Conservation (phyloP, 2,329 filamentous ascomycete genomes). For the Phoma sp. region DNA sequence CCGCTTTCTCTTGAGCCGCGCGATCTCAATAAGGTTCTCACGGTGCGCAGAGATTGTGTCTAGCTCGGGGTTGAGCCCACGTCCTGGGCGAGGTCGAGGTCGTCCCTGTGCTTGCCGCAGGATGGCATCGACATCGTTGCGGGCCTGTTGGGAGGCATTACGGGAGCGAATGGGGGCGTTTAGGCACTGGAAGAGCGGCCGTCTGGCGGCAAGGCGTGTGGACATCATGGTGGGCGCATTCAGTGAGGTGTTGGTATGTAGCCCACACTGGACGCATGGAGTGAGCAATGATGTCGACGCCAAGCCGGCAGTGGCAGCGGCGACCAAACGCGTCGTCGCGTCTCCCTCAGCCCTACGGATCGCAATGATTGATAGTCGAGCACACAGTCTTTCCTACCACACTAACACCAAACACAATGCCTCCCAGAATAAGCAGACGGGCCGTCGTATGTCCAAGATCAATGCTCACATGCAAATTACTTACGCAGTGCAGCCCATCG, state of each 20-base stretch:
- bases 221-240: conserved; percentile 37
- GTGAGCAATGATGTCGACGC: conserved; percentile 28
- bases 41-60: conserved; percentile 45
- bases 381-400: background rate
- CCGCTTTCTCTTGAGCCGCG: conserved; percentile 30
- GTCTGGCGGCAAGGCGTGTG: conserved; percentile 37
- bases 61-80: conserved; percentile 22
- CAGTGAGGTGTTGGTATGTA: background rate
- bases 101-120: conserved; percentile 16
- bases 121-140: conserved; percentile 22
- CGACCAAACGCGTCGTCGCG: conserved; percentile 20
- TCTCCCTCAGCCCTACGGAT: conserved; percentile 23
- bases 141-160: conserved; percentile 24
- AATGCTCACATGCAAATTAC: background rate
- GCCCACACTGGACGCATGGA: background rate
- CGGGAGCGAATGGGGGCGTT: conserved; percentile 23
- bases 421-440: conserved; percentile 5
- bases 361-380: background rate
- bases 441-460: background rate
- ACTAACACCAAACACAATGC: conserved; percentile 15
- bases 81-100: conserved; percentile 5
- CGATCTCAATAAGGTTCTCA: conserved; percentile 38
- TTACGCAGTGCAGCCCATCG: conserved; percentile 2
- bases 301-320: conserved; percentile 11
- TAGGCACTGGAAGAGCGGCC: conserved; percentile 40